phyloP scores from a whole-genome alignment of 1,284 basidiomycete genomes.

The Leccinum angustisporum region DNA sequence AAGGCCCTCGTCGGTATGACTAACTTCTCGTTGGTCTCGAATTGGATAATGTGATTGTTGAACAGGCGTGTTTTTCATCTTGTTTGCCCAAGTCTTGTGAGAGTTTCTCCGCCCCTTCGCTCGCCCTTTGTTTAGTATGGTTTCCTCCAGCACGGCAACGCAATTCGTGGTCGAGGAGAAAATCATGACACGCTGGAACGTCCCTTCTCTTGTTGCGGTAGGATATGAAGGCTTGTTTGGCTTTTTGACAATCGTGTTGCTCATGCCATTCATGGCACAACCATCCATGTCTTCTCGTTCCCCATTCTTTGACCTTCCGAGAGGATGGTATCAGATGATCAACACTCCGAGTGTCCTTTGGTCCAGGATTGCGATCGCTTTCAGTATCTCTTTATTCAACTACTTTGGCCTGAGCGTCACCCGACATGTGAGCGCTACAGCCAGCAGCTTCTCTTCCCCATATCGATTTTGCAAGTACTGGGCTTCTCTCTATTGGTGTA shows the following conservation, averaged over 20 bases:
- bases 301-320: conserved; percentile 88
- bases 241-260: conserved; percentile 69
- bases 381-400: conserved; percentile 93
- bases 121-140: conserved; percentile 21
- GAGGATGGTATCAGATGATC: conserved; percentile 90
- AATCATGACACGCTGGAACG: conserved; percentile 78
- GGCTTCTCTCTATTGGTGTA: conserved; percentile 93
- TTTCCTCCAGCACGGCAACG: conserved; percentile 67
- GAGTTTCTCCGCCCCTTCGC: conserved; percentile 29
- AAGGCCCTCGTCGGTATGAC: conserved; percentile 66
- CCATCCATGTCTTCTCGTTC: conserved; percentile 54
- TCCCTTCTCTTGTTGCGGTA: conserved; percentile 92
- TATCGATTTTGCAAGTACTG: conserved; percentile 81
- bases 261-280: conserved; percentile 72
- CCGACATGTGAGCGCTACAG: conserved; percentile 85
- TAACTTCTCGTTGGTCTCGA: conserved; percentile 9
- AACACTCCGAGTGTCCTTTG: conserved; percentile 76
- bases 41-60: conserved; percentile 3
- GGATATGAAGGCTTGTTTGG: conserved; percentile 96
- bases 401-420: conserved; percentile 95
- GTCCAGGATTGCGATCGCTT: conserved; percentile 76
- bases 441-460: conserved; percentile 78
- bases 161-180: conserved; percentile 96
- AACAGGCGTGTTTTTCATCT: conserved; percentile 82
- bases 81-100: conserved; percentile 97